Evolutionary conservation across 441 rosid genomes (phyloP), one percentile per base, ranked within the genome.

Genomic region (Biscutella laevigata): DNA sequence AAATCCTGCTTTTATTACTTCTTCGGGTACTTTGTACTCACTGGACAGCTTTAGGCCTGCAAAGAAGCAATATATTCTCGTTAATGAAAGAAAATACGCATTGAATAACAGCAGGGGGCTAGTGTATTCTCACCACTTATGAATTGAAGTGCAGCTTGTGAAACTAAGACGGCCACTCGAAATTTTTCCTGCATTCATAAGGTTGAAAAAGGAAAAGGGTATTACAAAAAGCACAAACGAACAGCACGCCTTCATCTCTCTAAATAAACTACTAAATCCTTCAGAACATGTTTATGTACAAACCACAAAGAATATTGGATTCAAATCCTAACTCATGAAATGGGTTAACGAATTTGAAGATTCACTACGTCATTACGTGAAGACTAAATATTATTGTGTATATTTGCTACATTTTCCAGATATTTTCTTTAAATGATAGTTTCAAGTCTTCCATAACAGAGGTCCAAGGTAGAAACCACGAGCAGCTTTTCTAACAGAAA

Each of bases 81-180:
- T 68, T 45, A 66, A 34, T 11, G 30, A 43, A 61, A 49, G 6
- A 17, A 27, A 19, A 6, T 13, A 33, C 21, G 7, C 5, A 49
- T 3, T 15, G 9, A 33, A 38, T 9, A 44, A 53, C 11, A 48
- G 1, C 19, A 41, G 2, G 42, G 40, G 43, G 56, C 16, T 26
- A 43, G 42, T 27, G 34, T 45, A 55, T 62, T 10, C 76, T 72
- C 64, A 88, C 96, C 73, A 30, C 77, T 76, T 26, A 88, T 76
- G 51, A 88, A 92, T 44, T 83, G 94, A 71, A 92, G 79, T 11
- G 96, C 96, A 67, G 94, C 96, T 74, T 84, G 91, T 10, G 96
- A 88, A 60, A 88, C 98, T 72, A 92, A 61, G 26, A 92, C 80
- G 7, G 96, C 95, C 59, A 92, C 78, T 62, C 86, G 74, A 35